Evolutionary conservation across 371 early-diverging fungal genomes (phyloP).

Genomic region (Mortierella sp.): DNA sequence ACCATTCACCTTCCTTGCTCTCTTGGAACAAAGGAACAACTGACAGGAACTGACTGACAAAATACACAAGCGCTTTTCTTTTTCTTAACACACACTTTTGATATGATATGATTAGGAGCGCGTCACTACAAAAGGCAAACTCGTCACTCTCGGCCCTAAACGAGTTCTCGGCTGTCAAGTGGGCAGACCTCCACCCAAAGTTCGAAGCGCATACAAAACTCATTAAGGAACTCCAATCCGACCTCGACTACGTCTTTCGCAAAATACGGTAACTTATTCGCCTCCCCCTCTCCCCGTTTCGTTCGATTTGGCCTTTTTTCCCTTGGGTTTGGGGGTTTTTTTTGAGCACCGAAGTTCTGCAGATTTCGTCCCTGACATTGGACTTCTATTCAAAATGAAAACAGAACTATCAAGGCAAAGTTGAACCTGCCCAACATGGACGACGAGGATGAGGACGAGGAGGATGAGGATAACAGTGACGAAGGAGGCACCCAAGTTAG

Average conservation of each 20-base stretch:
- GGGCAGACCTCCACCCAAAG: slow-evolving; percentile 47
- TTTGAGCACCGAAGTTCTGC: background rate
- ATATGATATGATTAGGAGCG: slow-evolving; percentile 23
- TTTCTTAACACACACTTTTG: background rate
- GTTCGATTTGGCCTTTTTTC: background rate
- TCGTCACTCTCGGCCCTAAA: slow-evolving; percentile 44
- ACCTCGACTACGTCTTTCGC: slow-evolving; percentile 52
- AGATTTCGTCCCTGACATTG: background rate
- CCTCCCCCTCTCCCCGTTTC: background rate
- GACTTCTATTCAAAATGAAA: background rate
- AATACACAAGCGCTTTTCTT: background rate
- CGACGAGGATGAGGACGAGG: slow-evolving; percentile 21
- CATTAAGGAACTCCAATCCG: slow-evolving; percentile 42
- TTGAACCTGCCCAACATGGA: slow-evolving; percentile 42
- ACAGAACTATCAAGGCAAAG: slow-evolving; percentile 32
- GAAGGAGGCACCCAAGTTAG: background rate
- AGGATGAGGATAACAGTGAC: background rate
- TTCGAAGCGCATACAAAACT: slow-evolving; percentile 52
- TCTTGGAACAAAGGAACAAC: too few relatives aligned
- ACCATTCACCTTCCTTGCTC: background rate
- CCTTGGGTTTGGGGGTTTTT: too few relatives aligned
- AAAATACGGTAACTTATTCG: slow-evolving; percentile 33
- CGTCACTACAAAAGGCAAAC: slow-evolving; percentile 40
- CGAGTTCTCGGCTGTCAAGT: slow-evolving; percentile 54
- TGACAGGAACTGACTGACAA: background rate